Conservation (phyloP, 176 grass and related monocot species). For the Neostapfia colusana region DNA sequence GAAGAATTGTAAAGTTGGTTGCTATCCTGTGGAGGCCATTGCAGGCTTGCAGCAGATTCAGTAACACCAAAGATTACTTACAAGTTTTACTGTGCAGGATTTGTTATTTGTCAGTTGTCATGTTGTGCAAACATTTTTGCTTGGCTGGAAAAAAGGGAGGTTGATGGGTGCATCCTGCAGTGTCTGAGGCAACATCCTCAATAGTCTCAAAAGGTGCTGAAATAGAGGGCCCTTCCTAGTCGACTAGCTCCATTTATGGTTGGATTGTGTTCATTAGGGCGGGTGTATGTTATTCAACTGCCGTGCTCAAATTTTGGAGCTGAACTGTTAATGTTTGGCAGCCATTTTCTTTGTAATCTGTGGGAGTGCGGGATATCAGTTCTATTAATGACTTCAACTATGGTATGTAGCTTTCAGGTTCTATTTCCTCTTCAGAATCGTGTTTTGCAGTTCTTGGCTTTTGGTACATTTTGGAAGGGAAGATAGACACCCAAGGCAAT, state of each 20-base stretch:
- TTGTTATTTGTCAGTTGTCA: conserved; percentile 65
- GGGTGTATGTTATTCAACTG: conserved; percentile 57
- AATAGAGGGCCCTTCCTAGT: conserved; percentile 23
- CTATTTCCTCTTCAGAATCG: conserved; percentile 38
- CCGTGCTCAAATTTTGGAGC: conserved; percentile 55
- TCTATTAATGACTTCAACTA: conserved; percentile 32
- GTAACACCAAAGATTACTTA: conserved; percentile 64
- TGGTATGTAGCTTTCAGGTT: conserved; percentile 52
- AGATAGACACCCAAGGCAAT: conserved; percentile 21
- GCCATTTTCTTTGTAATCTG: conserved; percentile 52
- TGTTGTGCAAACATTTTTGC: conserved; percentile 75
- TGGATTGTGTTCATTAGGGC: conserved; percentile 52
- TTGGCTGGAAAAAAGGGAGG: conserved; percentile 43
- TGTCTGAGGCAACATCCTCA: conserved; percentile 54
- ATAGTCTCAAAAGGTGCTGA: conserved; percentile 46
- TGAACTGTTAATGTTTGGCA: conserved; percentile 56
- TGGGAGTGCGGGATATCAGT: conserved; percentile 47
- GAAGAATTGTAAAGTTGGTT: conserved; percentile 54
- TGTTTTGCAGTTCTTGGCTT: conserved; percentile 41
- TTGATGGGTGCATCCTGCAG: conserved; percentile 34
- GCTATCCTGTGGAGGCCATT: conserved; percentile 50
- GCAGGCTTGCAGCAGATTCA: conserved; percentile 52
- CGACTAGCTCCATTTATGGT: conserved; percentile 49
- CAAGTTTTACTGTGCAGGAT: conserved; percentile 88
- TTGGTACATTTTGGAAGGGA: conserved; percentile 42